Base-by-base conservation (phyloP, 495 filamentous ascomycete species). In the Lophiotrema nucula region DNA sequence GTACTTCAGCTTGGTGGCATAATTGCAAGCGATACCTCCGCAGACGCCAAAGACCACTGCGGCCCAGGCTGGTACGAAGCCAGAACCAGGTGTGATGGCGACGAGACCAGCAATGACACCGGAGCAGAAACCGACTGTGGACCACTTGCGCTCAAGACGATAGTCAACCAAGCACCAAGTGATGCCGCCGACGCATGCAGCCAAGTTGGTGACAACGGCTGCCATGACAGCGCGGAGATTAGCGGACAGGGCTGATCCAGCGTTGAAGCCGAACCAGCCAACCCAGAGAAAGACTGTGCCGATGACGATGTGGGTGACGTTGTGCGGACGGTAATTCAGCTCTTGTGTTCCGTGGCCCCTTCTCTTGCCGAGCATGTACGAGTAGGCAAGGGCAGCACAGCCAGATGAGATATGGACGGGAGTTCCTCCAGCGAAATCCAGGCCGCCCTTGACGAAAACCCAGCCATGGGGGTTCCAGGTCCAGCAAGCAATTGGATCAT, bases 181-280 rank as follows among this genome's bases (percentile, higher is more conserved):
- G 45, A 97, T 86, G 58, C 92, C 92, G 49, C 90, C 93, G 31
- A 92, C 85, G 53, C 87, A 92, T 16, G 88, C 88, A 8, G 87
- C 79, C 5, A 91, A 76, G 62, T 89, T 87, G 35, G 84, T 88
- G n/a, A 87, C 80, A 10, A 88, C 71, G 39, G 79, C 81, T 41
- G 87, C 87, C 85, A 89, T 87, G 66, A 88, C 82, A 52, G 93
- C 84, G 64, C 93, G 87, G 73, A 95, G 73, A 74, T 95, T 97
- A 58, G 91, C 92, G 38, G 83, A 80, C 35, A 96, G 79, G n/a
- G 92, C 93, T 21, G 85, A 89, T 56, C 93, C 93, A 49, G 88
- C 93, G 69, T 98, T 98, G 82, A 98, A 98, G 47, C 93, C 93
- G 69, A 97, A 97, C 93, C 93, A 98, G 24, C 93, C 93, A 44